Percentiles rank a stretch among this genome's conserved stretches.
Conservation (phyloP, 192 early-diverging fungal genomes). For the Podila verticillata region DNA sequence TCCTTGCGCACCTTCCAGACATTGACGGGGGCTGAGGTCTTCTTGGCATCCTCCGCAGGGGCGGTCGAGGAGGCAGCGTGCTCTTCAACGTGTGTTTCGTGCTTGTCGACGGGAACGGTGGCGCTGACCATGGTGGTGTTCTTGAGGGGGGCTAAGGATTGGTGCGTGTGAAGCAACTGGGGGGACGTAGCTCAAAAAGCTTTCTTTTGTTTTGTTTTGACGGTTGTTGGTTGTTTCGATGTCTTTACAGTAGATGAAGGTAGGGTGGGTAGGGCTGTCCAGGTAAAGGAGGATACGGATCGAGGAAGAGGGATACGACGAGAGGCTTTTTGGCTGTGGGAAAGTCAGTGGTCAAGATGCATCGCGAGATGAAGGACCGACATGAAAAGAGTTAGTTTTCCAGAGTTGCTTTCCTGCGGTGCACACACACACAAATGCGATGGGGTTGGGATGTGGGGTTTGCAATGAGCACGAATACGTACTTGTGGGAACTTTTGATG, state of each 20-base stretch:
- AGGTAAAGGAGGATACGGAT: too few relatives aligned
- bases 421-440: too few relatives aligned
- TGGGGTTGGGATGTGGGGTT: too few relatives aligned
- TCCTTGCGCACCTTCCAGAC: slow-evolving; percentile 44
- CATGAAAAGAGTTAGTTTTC: too few relatives aligned
- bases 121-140: neutral
- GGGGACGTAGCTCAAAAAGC: neutral
- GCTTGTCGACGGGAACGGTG: neutral
- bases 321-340: too few relatives aligned
- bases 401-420: too few relatives aligned
- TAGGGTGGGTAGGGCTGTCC: too few relatives aligned
- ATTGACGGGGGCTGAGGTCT: slow-evolving; percentile 29
- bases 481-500: neutral
- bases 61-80: neutral
- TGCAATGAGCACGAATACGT: too few relatives aligned
- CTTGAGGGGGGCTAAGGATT: neutral
- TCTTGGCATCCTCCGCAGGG: neutral
- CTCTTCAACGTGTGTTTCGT: neutral
- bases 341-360: too few relatives aligned
- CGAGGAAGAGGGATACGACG: too few relatives aligned
- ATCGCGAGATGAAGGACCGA: too few relatives aligned
- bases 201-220: neutral
- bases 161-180: neutral
- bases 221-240: neutral
- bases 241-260: too few relatives aligned